A percentile compares a stretch with the other conserved stretches of the same genome.
Conservation (phyloP, 345 rosid species). For the Eucalyptus polybractea region DNA sequence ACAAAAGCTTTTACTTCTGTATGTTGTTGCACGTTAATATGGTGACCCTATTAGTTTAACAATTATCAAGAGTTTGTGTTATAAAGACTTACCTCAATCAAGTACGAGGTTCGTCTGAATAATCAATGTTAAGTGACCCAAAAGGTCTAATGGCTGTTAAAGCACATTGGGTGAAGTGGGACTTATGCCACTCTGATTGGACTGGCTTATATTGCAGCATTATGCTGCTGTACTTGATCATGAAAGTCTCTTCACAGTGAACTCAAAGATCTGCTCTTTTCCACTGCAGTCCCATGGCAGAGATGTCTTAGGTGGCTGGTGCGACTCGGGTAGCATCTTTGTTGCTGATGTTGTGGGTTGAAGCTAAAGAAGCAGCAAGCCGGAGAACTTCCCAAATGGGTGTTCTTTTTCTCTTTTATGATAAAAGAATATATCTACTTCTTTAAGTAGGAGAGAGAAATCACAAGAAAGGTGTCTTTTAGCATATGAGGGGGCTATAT, state of each 20-base stretch:
- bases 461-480: not conserved
- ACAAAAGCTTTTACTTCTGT: not conserved
- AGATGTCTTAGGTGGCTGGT: conserved; percentile 60
- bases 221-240: not conserved
- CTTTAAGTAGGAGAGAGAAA: not conserved
- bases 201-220: not conserved
- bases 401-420: not conserved
- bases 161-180: not conserved
- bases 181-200: not conserved
- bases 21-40: not conserved
- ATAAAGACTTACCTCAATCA: not conserved
- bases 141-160: not conserved
- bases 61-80: not conserved
- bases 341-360: conserved; percentile 31
- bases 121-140: not conserved
- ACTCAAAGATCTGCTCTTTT: not conserved
- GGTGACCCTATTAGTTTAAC: not conserved
- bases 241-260: not conserved
- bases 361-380: not conserved
- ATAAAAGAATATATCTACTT: not conserved
- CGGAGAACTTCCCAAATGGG: not conserved
- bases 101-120: not conserved
- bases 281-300: conserved; percentile 35
- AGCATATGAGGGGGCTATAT: not conserved
- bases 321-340: conserved; percentile 56